A percentile compares a stretch with the other conserved stretches of the same genome.
Conservation (phyloP, 225 moss, liverwort and hornwort species). For the Thuidium tamariscinum region DNA sequence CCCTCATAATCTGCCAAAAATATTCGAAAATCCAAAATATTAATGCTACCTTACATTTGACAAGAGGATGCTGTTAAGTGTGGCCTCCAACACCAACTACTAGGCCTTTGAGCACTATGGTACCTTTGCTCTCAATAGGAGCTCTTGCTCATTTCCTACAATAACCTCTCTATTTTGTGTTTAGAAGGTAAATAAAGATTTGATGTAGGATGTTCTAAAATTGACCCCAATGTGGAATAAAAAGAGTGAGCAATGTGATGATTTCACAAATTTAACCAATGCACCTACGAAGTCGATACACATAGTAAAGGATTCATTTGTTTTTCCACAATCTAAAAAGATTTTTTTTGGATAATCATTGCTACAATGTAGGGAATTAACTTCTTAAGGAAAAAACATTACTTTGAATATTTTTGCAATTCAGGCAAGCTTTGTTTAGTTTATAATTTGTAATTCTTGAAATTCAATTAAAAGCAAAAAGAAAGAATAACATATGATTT, state of each 20-base stretch:
- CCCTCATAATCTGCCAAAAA: accelerated
- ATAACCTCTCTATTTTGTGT: no score
- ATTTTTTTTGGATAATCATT: neutral
- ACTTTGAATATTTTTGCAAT: neutral
- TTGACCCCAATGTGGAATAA: neutral
- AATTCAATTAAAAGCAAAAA: neutral
- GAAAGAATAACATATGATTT: neutral
- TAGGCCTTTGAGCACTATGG: neutral
- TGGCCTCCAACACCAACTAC: accelerated
- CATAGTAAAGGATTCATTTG: neutral
- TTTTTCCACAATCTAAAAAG: neutral
- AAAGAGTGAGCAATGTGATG: neutral
- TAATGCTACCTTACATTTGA: no score
- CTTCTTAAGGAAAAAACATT: no score
- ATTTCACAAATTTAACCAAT: neutral
- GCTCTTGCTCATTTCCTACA: accelerated
- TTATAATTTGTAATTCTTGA: neutral
- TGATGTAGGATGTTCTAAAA: neutral
- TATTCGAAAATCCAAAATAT: neutral
- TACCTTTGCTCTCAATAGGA: neutral
- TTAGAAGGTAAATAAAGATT: neutral
- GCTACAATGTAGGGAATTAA: neutral
- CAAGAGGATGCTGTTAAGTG: accelerated
- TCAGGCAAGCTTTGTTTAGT: neutral
- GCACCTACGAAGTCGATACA: neutral